Evolutionary conservation across 805 yeast species (phyloP), one percentile per base, ranked within the genome.

Genomic region (Barnettozyma pratensis): DNA sequence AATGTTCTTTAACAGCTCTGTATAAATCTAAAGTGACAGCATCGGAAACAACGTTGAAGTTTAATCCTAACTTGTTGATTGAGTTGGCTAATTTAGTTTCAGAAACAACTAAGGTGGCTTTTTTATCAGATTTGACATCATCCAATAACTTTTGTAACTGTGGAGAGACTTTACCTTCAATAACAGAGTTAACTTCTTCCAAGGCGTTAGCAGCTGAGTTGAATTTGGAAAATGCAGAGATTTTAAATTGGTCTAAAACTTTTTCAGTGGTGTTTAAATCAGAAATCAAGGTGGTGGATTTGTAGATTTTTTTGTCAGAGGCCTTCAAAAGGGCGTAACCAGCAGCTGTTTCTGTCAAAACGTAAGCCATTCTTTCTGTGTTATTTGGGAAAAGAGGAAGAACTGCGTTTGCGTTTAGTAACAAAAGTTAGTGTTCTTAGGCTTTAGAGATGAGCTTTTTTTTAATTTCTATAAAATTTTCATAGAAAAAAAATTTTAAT

Each of bases 241-340:
- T 81, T 73, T 94, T 94, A 73, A 92, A 89, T 69, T 88, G 96
- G 58, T 86, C 77, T 49, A 90, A 77, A 52, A 91, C 96, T 69
- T 87, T 86, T 56, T 85, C 95, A 43, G 95, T 81, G 44, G 87
- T 70, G 70, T 87, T 77, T 63, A 91, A 77, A 67, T 90, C 96
- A 55, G 83, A 78, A 57, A 87, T 71, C 59, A 91, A 73, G 50
- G 81, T 67, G 47, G 85, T 69, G 28, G 94, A 83, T 75, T 91
- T 92, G 80, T 92, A 85, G 63, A 94, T 85, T 78, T 92, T 92
- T 77, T 94, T 94, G 78, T 94, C 98, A 55, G 96, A 85, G 50
- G 97, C 96, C 76, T 94, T 94, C 68, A 94, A 81, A 66, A 94
- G 79, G 66, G 99, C 99, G 70, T 94, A 94, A 66, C 99, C 99